These are phyloP conservation scores for Albifimbria verrucaria DNA, from an alignment of 2,329 filamentous ascomycete species.

Conservation along the genomic window DNA sequence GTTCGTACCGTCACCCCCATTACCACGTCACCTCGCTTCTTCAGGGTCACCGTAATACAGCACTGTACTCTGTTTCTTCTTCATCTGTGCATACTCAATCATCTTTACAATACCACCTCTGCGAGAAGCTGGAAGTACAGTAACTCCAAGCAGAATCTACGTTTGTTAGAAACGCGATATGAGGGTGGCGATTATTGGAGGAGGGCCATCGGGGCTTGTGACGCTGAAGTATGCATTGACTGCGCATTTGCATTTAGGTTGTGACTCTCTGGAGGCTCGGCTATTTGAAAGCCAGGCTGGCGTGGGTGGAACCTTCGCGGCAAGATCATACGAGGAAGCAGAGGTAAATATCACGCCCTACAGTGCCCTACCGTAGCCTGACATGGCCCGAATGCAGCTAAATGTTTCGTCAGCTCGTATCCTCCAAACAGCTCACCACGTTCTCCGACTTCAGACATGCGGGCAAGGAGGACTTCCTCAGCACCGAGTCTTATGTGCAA, in stretches of 20 bases:
- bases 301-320: slow-evolving; percentile 40
- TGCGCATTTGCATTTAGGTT: slow-evolving; percentile 25
- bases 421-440: slow-evolving; percentile 42
- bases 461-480: slow-evolving; percentile 37
- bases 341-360: too few species aligned
- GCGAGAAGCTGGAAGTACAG: too few species aligned
- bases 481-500: slow-evolving; percentile 29
- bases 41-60: too few species aligned
- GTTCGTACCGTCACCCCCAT: too few species aligned
- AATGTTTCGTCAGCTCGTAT: slow-evolving; percentile 29
- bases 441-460: slow-evolving; percentile 42
- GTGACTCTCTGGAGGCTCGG: too few species aligned
- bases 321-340: slow-evolving; percentile 39
- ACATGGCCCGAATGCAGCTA: neutral
- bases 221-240: slow-evolving; percentile 32
- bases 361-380: slow-evolving; percentile 1
- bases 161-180: too few species aligned
- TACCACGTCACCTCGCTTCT: too few species aligned
- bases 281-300: slow-evolving; percentile 38
- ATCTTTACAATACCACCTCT: too few species aligned
- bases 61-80: too few species aligned
- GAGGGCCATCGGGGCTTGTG: slow-evolving; percentile 32
- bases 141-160: too few species aligned
- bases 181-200: slow-evolving; percentile 33
- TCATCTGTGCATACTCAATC: too few species aligned